Conservation (phyloP, 2,329 filamentous ascomycete genomes). For the Orbilia quercus region DNA sequence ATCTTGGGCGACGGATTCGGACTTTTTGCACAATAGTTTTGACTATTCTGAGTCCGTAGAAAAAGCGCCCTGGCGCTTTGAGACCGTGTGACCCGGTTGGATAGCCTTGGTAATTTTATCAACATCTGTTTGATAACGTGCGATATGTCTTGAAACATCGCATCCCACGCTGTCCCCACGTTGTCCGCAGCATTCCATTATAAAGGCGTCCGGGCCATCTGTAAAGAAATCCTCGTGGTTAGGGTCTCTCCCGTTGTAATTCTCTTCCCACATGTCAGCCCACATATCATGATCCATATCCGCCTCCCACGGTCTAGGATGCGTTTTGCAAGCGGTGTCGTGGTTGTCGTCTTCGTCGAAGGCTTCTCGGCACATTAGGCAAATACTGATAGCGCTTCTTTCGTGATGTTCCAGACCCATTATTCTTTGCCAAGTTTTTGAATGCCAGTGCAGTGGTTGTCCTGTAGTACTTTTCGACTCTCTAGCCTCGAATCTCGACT, state of each 20-base stretch:
- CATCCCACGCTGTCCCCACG: constrained; percentile 32
- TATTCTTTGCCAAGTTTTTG: background rate
- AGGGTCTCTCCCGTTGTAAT: background rate
- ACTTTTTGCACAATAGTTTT: no score
- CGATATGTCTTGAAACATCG: constrained; percentile 4
- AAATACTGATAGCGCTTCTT: constrained; percentile 25
- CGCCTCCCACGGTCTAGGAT: constrained; percentile 17
- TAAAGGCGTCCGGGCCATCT: constrained; percentile 19
- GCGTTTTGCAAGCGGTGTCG: constrained; percentile 14
- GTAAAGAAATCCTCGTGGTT: constrained; percentile 40
- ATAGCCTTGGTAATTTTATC: no score
- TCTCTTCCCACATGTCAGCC: constrained; percentile 7
- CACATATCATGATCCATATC: constrained; percentile 23
- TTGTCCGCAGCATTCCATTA: constrained; percentile 27
- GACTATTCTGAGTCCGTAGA: background rate
- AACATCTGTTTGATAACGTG: no score
- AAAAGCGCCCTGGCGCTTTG: no score
- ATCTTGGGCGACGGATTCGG: no score
- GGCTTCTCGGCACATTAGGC: constrained; percentile 4
- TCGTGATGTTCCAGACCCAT: background rate
- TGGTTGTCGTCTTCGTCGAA: constrained; percentile 40
- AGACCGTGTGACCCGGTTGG: no score
- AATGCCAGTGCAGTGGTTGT: background rate
- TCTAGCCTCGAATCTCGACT: no score
- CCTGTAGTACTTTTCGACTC: constrained; percentile 1